These are phyloP conservation scores for Brassica incana DNA, from an alignment of 345 rosid genomes.

Conservation along the genomic window DNA sequence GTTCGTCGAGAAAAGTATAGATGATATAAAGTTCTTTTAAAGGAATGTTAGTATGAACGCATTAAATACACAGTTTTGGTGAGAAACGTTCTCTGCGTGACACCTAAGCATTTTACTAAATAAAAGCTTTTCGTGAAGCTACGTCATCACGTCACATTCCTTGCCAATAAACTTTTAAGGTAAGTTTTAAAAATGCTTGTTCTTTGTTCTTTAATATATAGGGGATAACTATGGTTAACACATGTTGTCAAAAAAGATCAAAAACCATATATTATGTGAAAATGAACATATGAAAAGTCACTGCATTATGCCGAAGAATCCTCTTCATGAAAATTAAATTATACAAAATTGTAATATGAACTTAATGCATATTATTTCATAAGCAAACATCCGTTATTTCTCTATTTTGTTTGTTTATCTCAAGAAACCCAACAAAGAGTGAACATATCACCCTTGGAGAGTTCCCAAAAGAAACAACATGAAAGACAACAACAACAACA, in stretches of 20 bases:
- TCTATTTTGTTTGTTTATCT: slow-evolving; percentile 19
- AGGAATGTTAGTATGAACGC: too few relatives aligned
- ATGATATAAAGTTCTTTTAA: too few relatives aligned
- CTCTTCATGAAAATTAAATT: neutral
- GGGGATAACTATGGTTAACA: neutral
- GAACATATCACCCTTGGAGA: slow-evolving; percentile 10
- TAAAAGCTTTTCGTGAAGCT: too few relatives aligned
- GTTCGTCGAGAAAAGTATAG: too few relatives aligned
- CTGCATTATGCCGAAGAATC: neutral
- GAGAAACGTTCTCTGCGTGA: too few relatives aligned
- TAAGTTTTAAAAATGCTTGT: too few relatives aligned
- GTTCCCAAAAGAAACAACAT: neutral
- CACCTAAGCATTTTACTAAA: too few relatives aligned
- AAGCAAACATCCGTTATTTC: slow-evolving; percentile 27
- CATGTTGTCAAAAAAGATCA: neutral
- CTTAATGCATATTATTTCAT: neutral
- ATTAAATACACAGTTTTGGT: too few relatives aligned
- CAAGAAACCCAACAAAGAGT: slow-evolving; percentile 32
- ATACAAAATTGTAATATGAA: neutral
- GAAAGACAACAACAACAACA: neutral
- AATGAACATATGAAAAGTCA: neutral
- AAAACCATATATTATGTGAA: neutral
- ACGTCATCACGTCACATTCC: too few relatives aligned
- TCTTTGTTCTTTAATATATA: too few relatives aligned
- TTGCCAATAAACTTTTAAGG: too few relatives aligned